Percentiles rank a stretch among this genome's conserved stretches.
Conservation (phyloP, 805 yeast species). For the Kodamaea laetipori region DNA sequence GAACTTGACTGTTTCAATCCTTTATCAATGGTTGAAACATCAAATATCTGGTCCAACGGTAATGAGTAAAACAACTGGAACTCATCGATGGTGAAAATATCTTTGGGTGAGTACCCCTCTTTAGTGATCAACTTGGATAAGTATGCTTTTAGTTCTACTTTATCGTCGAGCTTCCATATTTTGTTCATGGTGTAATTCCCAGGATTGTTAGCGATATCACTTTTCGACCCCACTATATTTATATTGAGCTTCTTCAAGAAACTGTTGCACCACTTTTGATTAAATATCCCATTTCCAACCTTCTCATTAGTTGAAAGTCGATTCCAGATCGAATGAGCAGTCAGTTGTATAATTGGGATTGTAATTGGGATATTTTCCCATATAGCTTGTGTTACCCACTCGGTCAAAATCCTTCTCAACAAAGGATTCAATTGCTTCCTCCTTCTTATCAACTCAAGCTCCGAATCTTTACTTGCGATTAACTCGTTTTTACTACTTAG, state of each 20-base stretch:
- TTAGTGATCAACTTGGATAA: constrained; percentile 33
- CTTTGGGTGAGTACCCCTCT: constrained; percentile 47
- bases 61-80: constrained; percentile 59
- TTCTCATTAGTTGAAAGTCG: constrained; percentile 53
- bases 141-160: constrained; percentile 47
- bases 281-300: constrained; percentile 67
- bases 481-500: constrained; percentile 57
- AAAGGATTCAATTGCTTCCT: constrained; percentile 57
- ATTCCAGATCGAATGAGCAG: constrained; percentile 67
- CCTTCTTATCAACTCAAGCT: constrained; percentile 51
- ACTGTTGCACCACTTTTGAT: constrained; percentile 61
- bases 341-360: constrained; percentile 61
- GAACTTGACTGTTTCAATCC: constrained; percentile 41
- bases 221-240: constrained; percentile 48
- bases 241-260: constrained; percentile 52
- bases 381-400: constrained; percentile 67
- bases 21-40: constrained; percentile 45
- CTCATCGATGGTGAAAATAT: constrained; percentile 62
- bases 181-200: constrained; percentile 40
- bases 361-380: constrained; percentile 70
- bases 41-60: constrained; percentile 60
- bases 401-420: constrained; percentile 60
- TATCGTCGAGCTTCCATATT: constrained; percentile 64
- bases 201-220: constrained; percentile 39
- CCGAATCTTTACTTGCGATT: constrained; percentile 52